phyloP scores from a whole-genome alignment of 768 basidiomycete species.

The Termitomyces bulborhizus region DNA sequence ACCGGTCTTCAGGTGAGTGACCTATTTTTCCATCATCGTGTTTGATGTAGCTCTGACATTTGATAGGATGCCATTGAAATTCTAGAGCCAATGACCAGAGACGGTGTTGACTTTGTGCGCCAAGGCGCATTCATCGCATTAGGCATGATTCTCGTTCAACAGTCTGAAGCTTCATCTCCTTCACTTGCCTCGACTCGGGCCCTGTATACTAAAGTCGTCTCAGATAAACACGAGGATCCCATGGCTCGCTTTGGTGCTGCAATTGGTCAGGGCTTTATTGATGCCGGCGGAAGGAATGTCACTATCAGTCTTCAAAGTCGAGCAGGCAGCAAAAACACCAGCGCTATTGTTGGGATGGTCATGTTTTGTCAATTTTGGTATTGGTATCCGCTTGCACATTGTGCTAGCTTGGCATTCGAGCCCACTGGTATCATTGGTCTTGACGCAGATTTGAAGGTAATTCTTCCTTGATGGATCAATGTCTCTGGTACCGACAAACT shows the following conservation, averaged over 20 bases:
- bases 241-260: conserved; percentile 98
- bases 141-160: conserved; percentile 95
- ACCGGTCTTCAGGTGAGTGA: conserved; percentile 80
- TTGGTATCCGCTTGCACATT: conserved; percentile 97
- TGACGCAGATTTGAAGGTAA: conserved; percentile 77
- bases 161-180: conserved; percentile 85
- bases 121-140: conserved; percentile 95
- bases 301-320: conserved; percentile 92
- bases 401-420: conserved; percentile 86
- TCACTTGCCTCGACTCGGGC: conserved; percentile 75
- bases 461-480: neutral
- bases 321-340: conserved; percentile 89
- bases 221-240: conserved; percentile 97
- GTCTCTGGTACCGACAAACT: conserved; percentile 1
- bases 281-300: conserved; percentile 94
- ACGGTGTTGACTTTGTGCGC: conserved; percentile 96
- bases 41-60: neutral
- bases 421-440: conserved; percentile 95
- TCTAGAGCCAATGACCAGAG: conserved; percentile 96
- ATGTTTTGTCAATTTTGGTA: conserved; percentile 99
- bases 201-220: conserved; percentile 84
- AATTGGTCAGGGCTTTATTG: conserved; percentile 93
- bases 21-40: neutral
- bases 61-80: conserved; percentile 90
- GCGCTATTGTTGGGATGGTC: conserved; percentile 95